Percentiles rank a stretch among this genome's conserved stretches.
Evolutionary conservation across 2,329 filamentous ascomycete genomes (phyloP).

Genomic region (Trichoderma sp.): DNA sequence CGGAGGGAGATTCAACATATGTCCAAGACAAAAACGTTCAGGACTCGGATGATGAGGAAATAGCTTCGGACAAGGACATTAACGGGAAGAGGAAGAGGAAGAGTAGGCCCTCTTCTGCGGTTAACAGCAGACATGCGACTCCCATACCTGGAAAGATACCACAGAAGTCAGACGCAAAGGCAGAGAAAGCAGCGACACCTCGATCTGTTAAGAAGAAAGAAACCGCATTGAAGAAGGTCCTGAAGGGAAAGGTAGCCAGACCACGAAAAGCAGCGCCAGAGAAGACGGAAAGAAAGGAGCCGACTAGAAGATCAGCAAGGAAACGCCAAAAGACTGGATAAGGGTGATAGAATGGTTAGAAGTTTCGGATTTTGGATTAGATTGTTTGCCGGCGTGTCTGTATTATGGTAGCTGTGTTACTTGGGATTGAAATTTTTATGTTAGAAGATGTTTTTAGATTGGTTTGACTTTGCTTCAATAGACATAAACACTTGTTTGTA

Average conservation of each 20-base stretch:
- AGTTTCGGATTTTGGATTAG: background rate
- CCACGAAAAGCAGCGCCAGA: background rate
- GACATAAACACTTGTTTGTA: background rate
- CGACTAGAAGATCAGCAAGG: background rate
- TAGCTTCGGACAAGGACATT: background rate
- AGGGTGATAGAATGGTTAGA: background rate
- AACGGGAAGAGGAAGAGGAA: constrained; percentile 16
- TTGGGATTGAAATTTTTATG: background rate
- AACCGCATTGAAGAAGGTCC: background rate
- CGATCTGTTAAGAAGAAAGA: background rate
- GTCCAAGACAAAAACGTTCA: constrained; percentile 22
- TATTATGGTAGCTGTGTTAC: background rate
- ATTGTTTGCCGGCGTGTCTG: background rate
- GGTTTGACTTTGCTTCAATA: background rate
- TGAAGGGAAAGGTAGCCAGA: background rate
- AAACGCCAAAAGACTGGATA: constrained; percentile 16
- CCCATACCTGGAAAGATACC: background rate
- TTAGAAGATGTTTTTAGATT: background rate
- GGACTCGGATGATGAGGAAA: constrained; percentile 28
- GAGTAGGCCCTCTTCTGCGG: background rate
- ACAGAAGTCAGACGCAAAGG: background rate
- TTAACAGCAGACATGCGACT: background rate
- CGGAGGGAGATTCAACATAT: constrained; percentile 24
- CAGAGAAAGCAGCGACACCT: background rate
- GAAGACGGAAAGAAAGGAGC: background rate